Evolutionary conservation across 2,329 filamentous ascomycete genomes (phyloP), one percentile per base, ranked within the genome.

Genomic region (Aspergillus fischeri): DNA sequence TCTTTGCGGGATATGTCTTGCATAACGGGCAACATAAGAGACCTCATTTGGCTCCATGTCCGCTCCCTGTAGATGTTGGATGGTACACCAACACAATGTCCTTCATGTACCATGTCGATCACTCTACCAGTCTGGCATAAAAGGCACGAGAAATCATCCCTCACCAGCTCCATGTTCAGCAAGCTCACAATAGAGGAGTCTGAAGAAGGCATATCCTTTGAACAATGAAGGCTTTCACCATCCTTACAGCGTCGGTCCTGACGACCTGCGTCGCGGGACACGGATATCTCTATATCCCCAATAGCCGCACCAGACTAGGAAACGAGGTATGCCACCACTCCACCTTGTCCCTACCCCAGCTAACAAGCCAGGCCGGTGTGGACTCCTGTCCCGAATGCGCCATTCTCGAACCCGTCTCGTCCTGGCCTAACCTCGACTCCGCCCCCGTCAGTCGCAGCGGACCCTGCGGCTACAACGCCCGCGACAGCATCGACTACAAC

Each of bases 341-440:
- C 21, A 27, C 45, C 2, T 6, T 14, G 0, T 21, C 54, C 14
- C 38, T 2, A 14, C 44, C 11, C 50, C 11, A 21, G 28, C 55
- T 54, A 25, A 56, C 32, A 24, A 14, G 42, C 21, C 10, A 81
- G 80, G 71, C 77, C 28, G 78, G 77, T 0, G 67, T 75, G 3
- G 81, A 83, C 59, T 77, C 79, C 0, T 83, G 81, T 61, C 81
- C 81, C 0, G 81, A 83, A 65, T 83, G 81, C 60, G 77, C 79
- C 6, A 83, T 83, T 55, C 76, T 81, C 1, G 81, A 83, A 58
- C 81, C 81, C 0, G 81, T 83, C 3, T 58, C 63, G 0, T 69
- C 80, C 1, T 83, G 80, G 80, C 81, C 81, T 0, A 71, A 81
- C 49, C 69, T 83, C 4, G 70, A 77, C 21, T 67, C 63, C 0